Conservation (phyloP, 495 filamentous ascomycete species). For the Parathielavia hyrcaniae region DNA sequence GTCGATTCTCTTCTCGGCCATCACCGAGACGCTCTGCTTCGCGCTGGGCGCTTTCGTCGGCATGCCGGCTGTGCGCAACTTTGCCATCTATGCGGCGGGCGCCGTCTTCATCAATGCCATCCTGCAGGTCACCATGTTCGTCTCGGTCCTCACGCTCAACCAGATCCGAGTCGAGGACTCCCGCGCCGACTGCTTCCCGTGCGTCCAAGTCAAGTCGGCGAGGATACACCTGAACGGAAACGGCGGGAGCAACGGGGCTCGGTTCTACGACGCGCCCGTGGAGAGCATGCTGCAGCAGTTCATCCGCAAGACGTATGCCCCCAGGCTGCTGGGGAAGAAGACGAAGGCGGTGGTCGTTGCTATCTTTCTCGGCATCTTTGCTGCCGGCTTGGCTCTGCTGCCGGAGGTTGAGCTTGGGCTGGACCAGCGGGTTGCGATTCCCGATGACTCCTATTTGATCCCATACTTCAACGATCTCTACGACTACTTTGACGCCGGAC, state of each 20-base stretch:
- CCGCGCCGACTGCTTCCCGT: slow-evolving; percentile 91
- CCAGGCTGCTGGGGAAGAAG: slow-evolving; percentile 68
- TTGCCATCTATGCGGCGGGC: slow-evolving; percentile 91
- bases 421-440: slow-evolving; percentile 90
- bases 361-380: slow-evolving; percentile 81
- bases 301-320: slow-evolving; percentile 83
- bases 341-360: slow-evolving; percentile 68
- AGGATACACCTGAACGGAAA: slow-evolving; percentile 43
- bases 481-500: slow-evolving; percentile 82
- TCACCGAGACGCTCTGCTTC: slow-evolving; percentile 90
- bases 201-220: slow-evolving; percentile 64
- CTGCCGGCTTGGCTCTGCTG: slow-evolving; percentile 73
- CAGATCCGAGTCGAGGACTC: slow-evolving; percentile 78
- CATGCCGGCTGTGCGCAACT: slow-evolving; percentile 96
- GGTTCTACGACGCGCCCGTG: slow-evolving; percentile 61
- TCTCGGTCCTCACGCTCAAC: slow-evolving; percentile 84
- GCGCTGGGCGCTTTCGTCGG: slow-evolving; percentile 86
- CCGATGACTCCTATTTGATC: slow-evolving; percentile 87
- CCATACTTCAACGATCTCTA: slow-evolving; percentile 93
- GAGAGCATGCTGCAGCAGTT: slow-evolving; percentile 77
- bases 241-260: slow-evolving; percentile 32
- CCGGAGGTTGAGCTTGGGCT: slow-evolving; percentile 80
- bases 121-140: slow-evolving; percentile 92
- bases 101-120: slow-evolving; percentile 96
- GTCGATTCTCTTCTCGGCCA: slow-evolving; percentile 89